Conservation (phyloP, 805 yeast species). For the Wickerhamomyces sydowiorum region DNA sequence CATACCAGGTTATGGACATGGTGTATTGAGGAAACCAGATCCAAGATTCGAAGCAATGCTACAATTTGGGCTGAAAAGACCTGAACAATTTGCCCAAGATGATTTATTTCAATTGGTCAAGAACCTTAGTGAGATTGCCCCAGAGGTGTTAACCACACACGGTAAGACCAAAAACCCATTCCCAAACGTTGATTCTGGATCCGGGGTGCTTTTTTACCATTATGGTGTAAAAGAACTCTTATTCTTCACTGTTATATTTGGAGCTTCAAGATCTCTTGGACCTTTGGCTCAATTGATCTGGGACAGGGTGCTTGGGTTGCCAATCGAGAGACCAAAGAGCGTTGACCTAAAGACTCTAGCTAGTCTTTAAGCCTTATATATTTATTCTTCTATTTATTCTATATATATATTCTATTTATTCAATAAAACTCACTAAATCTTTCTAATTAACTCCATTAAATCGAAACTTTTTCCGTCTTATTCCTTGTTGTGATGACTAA, state of each 20-base stretch:
- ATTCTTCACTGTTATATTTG: constrained; percentile 77
- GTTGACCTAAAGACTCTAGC: constrained; percentile 15
- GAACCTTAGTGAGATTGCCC: constrained; percentile 63
- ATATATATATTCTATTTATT: not conserved
- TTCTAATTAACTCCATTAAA: no score
- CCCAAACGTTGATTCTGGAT: constrained; percentile 79
- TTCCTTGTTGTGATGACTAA: not conserved
- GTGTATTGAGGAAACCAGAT: constrained; percentile 77
- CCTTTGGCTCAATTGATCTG: constrained; percentile 73
- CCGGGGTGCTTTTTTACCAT: constrained; percentile 75
- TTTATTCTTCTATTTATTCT: not conserved
- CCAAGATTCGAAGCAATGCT: constrained; percentile 76
- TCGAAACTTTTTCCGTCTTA: no score
- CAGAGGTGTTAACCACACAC: constrained; percentile 67
- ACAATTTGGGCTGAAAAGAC: constrained; percentile 52
- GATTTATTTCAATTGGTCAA: constrained; percentile 62
- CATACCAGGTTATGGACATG: constrained; percentile 87
- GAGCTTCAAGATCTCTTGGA: constrained; percentile 78
- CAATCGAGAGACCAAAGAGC: constrained; percentile 75
- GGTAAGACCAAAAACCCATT: constrained; percentile 84
- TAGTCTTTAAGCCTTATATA: not conserved
- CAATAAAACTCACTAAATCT: no score
- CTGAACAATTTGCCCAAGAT: constrained; percentile 54
- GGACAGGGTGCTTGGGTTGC: constrained; percentile 72
- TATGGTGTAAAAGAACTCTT: constrained; percentile 70